Base-by-base conservation (phyloP, 2,329 filamentous ascomycete species). In the Fusarium tupiense region DNA sequence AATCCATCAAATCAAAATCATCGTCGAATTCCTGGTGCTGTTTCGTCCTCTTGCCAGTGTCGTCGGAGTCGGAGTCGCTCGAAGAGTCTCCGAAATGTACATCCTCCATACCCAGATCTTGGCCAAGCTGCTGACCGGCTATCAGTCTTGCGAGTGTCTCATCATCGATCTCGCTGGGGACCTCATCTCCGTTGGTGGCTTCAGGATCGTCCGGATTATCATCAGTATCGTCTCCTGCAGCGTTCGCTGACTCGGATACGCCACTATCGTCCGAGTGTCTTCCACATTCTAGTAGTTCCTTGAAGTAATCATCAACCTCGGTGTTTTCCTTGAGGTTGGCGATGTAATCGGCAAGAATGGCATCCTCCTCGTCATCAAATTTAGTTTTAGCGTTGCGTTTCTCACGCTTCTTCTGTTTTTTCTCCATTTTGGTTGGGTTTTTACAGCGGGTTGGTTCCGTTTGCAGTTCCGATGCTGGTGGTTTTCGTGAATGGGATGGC, bases 1-100 rank as follows among this genome's bases (percentile, higher is more conserved):
- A 94, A 78, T 97, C 94, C 92, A 96, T 96, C 50, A 97, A 86
- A 78, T 98, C 94, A 72, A 98, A 92, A 14, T 91, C 93, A 69
- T 92, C 90, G 69, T 90, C 89, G 6, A 70, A 40, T 5, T 19
- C 46, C 38, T 50, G 33, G 37, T 19, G 49, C 40, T 64, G 91
- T 81, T 16, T 84, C 82, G 72, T 86, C 81, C 40, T 82, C 78
- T 29, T 81, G 81, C 37, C 61, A 47, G 50, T 31, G 26, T 68
- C 31, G 12, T 69, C 61, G 6, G 61, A 69, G 40, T 76, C 69
- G 6, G 69, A 74, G 20, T 76, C 69, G 11, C 61, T 76, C 14
- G 61, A 63, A 6, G 69, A 71, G 22, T 76, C 68, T 13, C 61
- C 70, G 8, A 72, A 71, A n/a, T 74, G 53, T 13, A 61, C 53